These are phyloP conservation scores for Funneliformis mosseae DNA, from an alignment of 192 early-diverging fungal species.

Conservation along the genomic window DNA sequence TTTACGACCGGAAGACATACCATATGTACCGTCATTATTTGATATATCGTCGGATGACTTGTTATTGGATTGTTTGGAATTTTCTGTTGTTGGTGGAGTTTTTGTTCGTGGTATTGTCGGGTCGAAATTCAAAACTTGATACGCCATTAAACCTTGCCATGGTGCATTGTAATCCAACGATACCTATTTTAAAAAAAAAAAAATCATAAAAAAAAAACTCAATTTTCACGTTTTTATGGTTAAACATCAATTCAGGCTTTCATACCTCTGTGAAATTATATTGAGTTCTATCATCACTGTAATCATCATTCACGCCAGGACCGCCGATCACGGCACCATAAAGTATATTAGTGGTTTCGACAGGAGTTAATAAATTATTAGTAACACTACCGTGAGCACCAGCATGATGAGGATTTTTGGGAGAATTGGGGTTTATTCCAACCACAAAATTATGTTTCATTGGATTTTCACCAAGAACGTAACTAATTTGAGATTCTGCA, in stretches of 20 bases:
- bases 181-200: background rate
- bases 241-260: background rate
- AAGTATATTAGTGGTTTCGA: constrained; percentile 41
- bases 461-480: background rate
- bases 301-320: constrained; percentile 52
- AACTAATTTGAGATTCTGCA: background rate
- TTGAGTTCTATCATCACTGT: constrained; percentile 47
- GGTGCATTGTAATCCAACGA: constrained; percentile 52
- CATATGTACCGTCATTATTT: background rate
- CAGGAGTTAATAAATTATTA: constrained; percentile 42
- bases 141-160: constrained; percentile 54
- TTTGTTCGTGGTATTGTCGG: background rate
- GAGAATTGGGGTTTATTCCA: constrained; percentile 16
- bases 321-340: constrained; percentile 63
- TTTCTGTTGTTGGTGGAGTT: background rate
- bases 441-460: background rate
- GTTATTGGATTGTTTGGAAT: background rate
- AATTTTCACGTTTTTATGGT: background rate
- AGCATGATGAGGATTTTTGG: constrained; percentile 59
- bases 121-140: constrained; percentile 44
- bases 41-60: too few relatives aligned
- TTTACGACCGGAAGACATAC: background rate
- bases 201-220: background rate
- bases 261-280: constrained; percentile 55
- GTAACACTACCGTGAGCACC: constrained; percentile 53